phyloP scores from a whole-genome alignment of 1,139 yeast species.

The Pichia sp. region DNA sequence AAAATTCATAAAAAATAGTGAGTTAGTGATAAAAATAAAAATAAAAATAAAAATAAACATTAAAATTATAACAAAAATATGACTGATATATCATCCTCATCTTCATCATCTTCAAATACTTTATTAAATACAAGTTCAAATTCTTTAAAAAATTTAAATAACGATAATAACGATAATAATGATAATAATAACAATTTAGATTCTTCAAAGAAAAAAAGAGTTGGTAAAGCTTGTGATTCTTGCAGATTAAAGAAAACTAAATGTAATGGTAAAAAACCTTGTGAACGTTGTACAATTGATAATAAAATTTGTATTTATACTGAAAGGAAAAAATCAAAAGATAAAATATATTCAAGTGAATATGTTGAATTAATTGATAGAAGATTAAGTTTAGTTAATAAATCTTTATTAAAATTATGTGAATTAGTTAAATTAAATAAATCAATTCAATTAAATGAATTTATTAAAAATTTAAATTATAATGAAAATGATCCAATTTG shows the following conservation, averaged over 20 bases:
- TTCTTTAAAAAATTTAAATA: too few relatives aligned
- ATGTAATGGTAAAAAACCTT: constrained; percentile 71
- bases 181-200: constrained; percentile 27
- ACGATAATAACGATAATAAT: too few relatives aligned
- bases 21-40: too few relatives aligned
- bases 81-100: too few relatives aligned
- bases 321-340: constrained; percentile 56
- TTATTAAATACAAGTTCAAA: too few relatives aligned
- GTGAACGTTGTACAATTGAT: constrained; percentile 60
- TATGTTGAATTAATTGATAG: constrained; percentile 69
- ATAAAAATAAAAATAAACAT: too few relatives aligned
- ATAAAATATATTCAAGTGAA: constrained; percentile 56
- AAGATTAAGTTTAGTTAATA: constrained; percentile 54
- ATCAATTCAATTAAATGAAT: constrained; percentile 15
- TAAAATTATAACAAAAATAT: too few relatives aligned
- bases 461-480: constrained; percentile 19
- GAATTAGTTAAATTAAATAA: constrained; percentile 31
- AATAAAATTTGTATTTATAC: constrained; percentile 73
- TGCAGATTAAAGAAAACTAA: constrained; percentile 70
- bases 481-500: constrained; percentile 19
- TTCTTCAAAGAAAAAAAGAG: constrained; percentile 47
- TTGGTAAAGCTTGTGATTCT: constrained; percentile 76
- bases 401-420: constrained; percentile 41
- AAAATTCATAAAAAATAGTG: too few relatives aligned
- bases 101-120: too few relatives aligned